These are phyloP conservation scores for Coprinopsis marcescibilis DNA, from an alignment of 768 basidiomycete species.

Conservation along the genomic window DNA sequence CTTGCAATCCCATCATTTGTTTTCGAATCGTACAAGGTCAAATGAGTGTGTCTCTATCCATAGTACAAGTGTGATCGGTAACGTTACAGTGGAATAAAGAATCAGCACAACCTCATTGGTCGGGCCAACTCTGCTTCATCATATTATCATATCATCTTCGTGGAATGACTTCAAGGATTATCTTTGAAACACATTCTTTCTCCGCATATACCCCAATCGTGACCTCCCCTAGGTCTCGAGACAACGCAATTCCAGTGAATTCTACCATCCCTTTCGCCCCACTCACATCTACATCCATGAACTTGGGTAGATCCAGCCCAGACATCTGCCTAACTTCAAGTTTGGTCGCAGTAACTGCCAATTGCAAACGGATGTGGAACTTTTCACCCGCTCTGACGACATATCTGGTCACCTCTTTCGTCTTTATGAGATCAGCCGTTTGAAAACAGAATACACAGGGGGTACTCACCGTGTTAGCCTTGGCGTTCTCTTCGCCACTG, in stretches of 20 bases:
- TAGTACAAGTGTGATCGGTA: constrained; percentile 9
- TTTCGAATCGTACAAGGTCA: background rate
- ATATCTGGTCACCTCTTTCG: constrained; percentile 8
- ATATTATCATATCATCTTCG: constrained; percentile 25
- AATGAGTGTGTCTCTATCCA: constrained; percentile 4
- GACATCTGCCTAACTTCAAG: constrained; percentile 11
- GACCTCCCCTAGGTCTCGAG: constrained; percentile 47
- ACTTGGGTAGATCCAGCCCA: constrained; percentile 37
- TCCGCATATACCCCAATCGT: constrained; percentile 52
- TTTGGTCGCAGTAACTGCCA: constrained; percentile 2
- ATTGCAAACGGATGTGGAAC: constrained; percentile 11
- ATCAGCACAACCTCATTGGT: constrained; percentile 19
- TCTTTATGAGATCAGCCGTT: too few species aligned
- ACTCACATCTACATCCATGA: constrained; percentile 48
- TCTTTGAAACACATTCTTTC: constrained; percentile 47
- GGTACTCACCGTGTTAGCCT: background rate
- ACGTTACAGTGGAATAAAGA: constrained; percentile 9
- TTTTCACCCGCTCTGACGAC: constrained; percentile 11
- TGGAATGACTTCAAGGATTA: constrained; percentile 51
- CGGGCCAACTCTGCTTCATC: background rate
- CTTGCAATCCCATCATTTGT: background rate
- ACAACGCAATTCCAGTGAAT: constrained; percentile 47
- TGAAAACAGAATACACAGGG: too few species aligned
- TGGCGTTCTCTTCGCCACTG: background rate
- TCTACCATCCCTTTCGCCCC: constrained; percentile 47